Evolutionary conservation across 2,329 filamentous ascomycete genomes (phyloP).

Genomic region (Curvularia sp.): DNA sequence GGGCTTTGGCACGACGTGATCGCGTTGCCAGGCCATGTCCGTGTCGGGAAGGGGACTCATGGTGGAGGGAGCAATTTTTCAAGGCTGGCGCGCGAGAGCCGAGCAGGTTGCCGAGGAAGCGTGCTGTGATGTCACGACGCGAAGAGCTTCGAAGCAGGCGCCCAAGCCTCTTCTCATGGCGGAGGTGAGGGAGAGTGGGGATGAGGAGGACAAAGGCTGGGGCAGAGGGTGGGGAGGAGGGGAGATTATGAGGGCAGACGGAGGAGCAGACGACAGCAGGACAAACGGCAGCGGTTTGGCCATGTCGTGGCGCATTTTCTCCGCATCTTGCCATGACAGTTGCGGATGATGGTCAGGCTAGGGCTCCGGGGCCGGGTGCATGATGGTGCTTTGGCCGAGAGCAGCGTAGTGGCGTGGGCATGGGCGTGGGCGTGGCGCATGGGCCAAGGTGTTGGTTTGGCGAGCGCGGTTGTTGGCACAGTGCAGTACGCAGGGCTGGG

Average conservation of each 20-base stretch:
- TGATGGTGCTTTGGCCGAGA: neutral
- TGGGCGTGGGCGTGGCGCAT: neutral
- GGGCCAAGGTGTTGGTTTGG: slow-evolving; percentile 14
- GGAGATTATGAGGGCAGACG: slow-evolving; percentile 8
- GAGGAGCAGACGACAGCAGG: slow-evolving; percentile 8
- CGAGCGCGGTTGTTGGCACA: neutral
- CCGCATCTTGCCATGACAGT: slow-evolving; percentile 41
- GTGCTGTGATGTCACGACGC: slow-evolving; percentile 33
- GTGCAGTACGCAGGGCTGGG: neutral
- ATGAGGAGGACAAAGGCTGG: slow-evolving; percentile 6
- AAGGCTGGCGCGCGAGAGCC: slow-evolving; percentile 13
- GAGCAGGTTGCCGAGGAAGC: slow-evolving; percentile 27
- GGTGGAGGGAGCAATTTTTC: slow-evolving; percentile 19
- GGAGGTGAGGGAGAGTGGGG: slow-evolving; percentile 17
- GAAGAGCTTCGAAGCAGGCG: slow-evolving; percentile 19
- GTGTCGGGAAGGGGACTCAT: slow-evolving; percentile 29
- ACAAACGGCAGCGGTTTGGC: slow-evolving; percentile 15
- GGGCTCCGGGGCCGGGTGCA: slow-evolving; percentile 25
- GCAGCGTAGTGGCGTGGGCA: slow-evolving; percentile 1
- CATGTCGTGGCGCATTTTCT: slow-evolving; percentile 25
- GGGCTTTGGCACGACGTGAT: slow-evolving; percentile 40
- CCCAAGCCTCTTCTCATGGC: slow-evolving; percentile 31
- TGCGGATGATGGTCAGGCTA: slow-evolving; percentile 22
- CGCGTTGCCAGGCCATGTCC: slow-evolving; percentile 19
- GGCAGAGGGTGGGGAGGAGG: neutral